Percentiles rank a stretch among this genome's conserved stretches.
These are phyloP conservation scores for Blepharisma undulans DNA, from an alignment of 169 alveolate species.

Conservation along the genomic window DNA sequence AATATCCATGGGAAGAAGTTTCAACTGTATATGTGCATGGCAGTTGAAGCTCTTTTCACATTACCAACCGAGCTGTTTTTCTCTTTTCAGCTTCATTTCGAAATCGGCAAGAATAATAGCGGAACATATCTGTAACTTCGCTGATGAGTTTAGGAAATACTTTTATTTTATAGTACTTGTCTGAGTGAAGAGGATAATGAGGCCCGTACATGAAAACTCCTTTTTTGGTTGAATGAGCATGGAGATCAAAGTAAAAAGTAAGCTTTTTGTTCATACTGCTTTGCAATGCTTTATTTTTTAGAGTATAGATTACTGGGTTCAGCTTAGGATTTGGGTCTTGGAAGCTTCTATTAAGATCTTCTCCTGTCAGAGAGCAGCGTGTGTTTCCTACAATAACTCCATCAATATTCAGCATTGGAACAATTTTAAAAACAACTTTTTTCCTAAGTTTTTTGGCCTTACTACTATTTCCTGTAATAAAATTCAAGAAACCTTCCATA, in stretches of 20 bases:
- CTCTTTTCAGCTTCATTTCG: conserved; percentile 32
- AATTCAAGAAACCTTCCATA: neutral
- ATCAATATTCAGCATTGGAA: conserved; percentile 85
- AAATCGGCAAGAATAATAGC: conserved; percentile 69
- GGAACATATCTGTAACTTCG: conserved; percentile 62
- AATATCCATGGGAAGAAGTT: conserved; percentile 14
- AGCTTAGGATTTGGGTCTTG: conserved; percentile 60
- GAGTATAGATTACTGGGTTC: conserved; percentile 43
- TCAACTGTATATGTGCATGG: conserved; percentile 27
- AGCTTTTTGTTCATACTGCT: conserved; percentile 40
- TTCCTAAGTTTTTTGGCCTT: conserved; percentile 46
- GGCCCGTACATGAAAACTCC: conserved; percentile 65
- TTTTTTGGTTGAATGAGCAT: conserved; percentile 66
- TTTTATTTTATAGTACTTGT: conserved; percentile 60
- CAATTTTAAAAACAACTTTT: conserved; percentile 65
- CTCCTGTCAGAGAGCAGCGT: conserved; percentile 72
- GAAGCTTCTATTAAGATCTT: conserved; percentile 80
- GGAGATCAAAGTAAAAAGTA: conserved; percentile 59
- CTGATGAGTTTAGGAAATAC: conserved; percentile 63
- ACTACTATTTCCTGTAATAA: neutral
- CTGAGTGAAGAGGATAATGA: conserved; percentile 26
- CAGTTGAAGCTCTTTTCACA: neutral
- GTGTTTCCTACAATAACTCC: conserved; percentile 80
- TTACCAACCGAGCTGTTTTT: neutral
- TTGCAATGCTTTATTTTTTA: neutral